Evolutionary conservation across 2,329 filamentous ascomycete species (phyloP).

Genomic region (Hypoxylon sp.): DNA sequence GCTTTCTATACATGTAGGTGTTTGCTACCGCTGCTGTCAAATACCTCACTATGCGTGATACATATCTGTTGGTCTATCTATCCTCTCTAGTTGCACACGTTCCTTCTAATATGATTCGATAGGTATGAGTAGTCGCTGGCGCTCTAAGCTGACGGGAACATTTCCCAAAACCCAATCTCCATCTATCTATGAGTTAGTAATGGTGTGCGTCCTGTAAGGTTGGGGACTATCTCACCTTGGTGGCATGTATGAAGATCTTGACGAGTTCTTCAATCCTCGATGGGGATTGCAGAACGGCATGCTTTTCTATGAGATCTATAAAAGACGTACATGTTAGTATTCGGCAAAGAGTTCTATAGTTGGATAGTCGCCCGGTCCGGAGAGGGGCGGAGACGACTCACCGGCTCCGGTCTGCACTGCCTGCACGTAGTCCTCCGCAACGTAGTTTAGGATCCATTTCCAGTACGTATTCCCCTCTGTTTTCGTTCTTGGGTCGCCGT

Average conservation of each 20-base stretch:
- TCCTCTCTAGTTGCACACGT: conserved; percentile 3
- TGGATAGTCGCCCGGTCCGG: neutral
- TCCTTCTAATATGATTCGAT: neutral
- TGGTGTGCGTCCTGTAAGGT: conserved; percentile 3
- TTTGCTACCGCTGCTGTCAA: neutral
- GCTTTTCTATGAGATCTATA: conserved; percentile 79
- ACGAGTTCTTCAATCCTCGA: conserved; percentile 85
- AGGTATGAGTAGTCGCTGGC: neutral
- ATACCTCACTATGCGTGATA: neutral
- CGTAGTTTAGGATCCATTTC: conserved; percentile 93
- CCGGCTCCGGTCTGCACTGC: conserved; percentile 80
- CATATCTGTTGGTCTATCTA: neutral
- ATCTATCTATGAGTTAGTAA: conserved; percentile 57
- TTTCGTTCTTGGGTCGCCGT: conserved; percentile 72
- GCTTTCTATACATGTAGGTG: neutral
- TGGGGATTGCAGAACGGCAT: conserved; percentile 80
- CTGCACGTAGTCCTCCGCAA: conserved; percentile 81
- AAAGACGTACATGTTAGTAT: conserved; percentile 20
- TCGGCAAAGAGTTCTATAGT: neutral
- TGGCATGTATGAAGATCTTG: conserved; percentile 88
- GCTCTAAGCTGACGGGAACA: conserved; percentile 59
- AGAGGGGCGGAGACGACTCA: conserved; percentile 57
- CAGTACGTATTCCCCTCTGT: conserved; percentile 82
- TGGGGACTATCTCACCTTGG: conserved; percentile 70
- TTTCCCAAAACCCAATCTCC: conserved; percentile 70